A percentile compares a stretch with the other conserved stretches of the same genome.
Conservation (phyloP, 1,284 basidiomycete species). For the Irpex sp. region DNA sequence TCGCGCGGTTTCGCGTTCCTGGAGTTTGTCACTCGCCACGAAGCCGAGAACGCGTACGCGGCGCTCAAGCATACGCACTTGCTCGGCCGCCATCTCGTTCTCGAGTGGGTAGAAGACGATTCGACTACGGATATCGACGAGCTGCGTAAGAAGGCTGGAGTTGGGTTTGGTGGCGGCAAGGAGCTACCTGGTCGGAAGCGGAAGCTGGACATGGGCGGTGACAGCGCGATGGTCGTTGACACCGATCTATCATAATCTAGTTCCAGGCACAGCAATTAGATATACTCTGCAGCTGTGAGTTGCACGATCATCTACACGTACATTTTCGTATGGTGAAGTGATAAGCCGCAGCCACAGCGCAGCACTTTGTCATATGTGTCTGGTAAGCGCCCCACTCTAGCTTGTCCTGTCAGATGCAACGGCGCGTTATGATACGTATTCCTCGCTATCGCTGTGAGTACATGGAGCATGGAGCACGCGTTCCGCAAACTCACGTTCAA, state of each 20-base stretch:
- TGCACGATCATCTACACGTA: too few species aligned
- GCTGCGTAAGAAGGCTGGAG: conserved; percentile 76
- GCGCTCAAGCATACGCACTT: conserved; percentile 92
- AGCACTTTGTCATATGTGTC: too few species aligned
- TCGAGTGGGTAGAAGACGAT: conserved; percentile 90
- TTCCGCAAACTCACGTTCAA: too few species aligned
- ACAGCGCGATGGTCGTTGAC: conserved; percentile 32
- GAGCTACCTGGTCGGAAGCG: conserved; percentile 67
- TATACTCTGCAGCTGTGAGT: too few species aligned
- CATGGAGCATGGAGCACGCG: too few species aligned
- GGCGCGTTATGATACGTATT: too few species aligned
- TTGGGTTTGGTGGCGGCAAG: conserved; percentile 65
- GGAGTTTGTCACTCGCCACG: conserved; percentile 84
- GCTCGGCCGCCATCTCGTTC: conserved; percentile 89
- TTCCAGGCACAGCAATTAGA: too few species aligned
- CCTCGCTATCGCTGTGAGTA: too few species aligned
- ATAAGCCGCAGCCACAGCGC: too few species aligned
- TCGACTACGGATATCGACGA: conserved; percentile 65
- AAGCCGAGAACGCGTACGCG: conserved; percentile 83
- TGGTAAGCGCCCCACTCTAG: too few species aligned
- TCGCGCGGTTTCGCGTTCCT: conserved; percentile 95
- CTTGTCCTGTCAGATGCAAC: too few species aligned
- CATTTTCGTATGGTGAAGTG: too few species aligned
- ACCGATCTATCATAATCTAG: conserved; percentile 10
- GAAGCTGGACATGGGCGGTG: conserved; percentile 56